A percentile compares a stretch with the other conserved stretches of the same genome.
These are phyloP conservation scores for Pichia sp. DNA, from an alignment of 1,139 yeast species.

Conservation along the genomic window DNA sequence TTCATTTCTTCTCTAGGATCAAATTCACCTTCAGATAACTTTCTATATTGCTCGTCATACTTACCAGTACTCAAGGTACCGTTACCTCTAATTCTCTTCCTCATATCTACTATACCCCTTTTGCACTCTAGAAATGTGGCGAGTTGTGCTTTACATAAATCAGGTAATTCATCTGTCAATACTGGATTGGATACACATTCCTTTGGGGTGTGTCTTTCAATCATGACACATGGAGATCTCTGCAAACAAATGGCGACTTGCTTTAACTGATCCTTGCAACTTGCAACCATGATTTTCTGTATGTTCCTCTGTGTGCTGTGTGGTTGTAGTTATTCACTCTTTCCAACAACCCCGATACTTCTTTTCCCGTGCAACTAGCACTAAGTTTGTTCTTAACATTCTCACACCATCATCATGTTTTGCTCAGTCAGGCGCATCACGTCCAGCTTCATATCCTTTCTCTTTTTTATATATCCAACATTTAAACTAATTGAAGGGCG, in stretches of 20 bases:
- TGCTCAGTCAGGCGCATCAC: no score
- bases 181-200: conserved; percentile 81
- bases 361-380: no score
- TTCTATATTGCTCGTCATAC: conserved; percentile 79
- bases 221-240: conserved; percentile 91
- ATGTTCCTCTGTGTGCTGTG: not conserved
- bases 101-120: conserved; percentile 79
- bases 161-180: conserved; percentile 71
- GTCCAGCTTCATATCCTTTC: no score
- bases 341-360: no score
- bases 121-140: conserved; percentile 85
- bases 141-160: conserved; percentile 79
- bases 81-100: conserved; percentile 88
- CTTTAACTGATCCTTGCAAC: conserved; percentile 84
- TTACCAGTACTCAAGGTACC: conserved; percentile 91
- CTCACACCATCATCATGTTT: no score
- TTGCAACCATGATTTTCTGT: conserved; percentile 29
- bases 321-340: no score
- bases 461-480: no score
- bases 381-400: no score
- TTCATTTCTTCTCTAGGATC: conserved; percentile 75
- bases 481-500: no score
- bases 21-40: conserved; percentile 72
- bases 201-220: conserved; percentile 84
- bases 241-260: conserved; percentile 94